Base-by-base conservation (phyloP, 176 grass and related monocot genomes). In the Zea luxurians region DNA sequence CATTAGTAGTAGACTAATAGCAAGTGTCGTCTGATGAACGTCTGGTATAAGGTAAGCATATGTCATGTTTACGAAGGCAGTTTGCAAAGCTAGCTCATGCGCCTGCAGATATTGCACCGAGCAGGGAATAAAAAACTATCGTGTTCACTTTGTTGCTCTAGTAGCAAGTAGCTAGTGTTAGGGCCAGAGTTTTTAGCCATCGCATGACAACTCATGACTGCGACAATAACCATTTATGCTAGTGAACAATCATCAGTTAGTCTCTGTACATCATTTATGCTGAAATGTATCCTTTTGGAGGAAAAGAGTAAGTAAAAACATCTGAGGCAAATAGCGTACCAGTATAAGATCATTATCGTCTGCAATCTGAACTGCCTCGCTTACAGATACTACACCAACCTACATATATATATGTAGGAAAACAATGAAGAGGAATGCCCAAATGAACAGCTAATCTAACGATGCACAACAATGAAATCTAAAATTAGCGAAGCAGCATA, bases 361-460 rank as follows among this genome's bases (percentile, higher is more conserved):
- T 52, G 89, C 91, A 74, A 84, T 98, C 72, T 42, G 77, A 63
- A 90, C 80, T 18, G 92, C 96, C 81, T 98, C 92, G 40, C 59
- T 86, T 52, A 90, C 74, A 70, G 92, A 76, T 41, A 98, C 66
- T 36, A 98, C 91, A 69, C 96, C 96, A 76, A 98, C 77, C 96
- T 98, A 53, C 8, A 68, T 94, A 49, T 10, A 70, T 98, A 53
- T 10, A 68, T 94, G 44, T 10, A 70, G 16, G 77, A 85, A 41
- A 70, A 77, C 52, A 79, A 64, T 4, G 36, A 44, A 68, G 20
- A 13, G 45, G 10, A 34, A 41, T 35, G 1, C 8, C 11, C 36
- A 73, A 16, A 61, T 63, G 43, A 89, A 41, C 49, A 43, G 15
- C 50, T 10, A 66, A 37, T 4, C 0, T 36, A 64, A 1, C 38